A percentile compares a stretch with the other conserved stretches of the same genome.
These are phyloP conservation scores for Macaranga tanarius DNA, from an alignment of 441 rosid genomes.

Conservation along the genomic window DNA sequence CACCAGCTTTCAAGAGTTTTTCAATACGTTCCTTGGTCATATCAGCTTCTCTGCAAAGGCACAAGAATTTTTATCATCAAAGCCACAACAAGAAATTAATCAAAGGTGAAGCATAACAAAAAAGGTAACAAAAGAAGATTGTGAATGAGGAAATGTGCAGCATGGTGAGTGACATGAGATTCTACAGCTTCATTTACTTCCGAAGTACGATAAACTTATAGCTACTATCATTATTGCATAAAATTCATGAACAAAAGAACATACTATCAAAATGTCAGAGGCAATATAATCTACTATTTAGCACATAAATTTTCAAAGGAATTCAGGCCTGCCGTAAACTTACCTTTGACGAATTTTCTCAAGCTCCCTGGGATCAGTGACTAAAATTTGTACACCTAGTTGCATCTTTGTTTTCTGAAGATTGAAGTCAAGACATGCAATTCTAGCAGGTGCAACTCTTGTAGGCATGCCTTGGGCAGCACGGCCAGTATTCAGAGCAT, in stretches of 20 bases:
- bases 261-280: not conserved
- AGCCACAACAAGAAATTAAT: not conserved
- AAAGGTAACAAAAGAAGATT: not conserved
- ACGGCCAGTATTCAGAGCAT: slow-evolving; percentile 90
- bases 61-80: slow-evolving; percentile 21
- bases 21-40: slow-evolving; percentile 95
- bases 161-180: not conserved
- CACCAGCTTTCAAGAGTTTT: slow-evolving; percentile 94
- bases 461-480: slow-evolving; percentile 99
- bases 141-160: not conserved
- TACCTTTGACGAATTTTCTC: slow-evolving; percentile 96
- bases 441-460: slow-evolving; percentile 82
- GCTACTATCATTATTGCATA: not conserved
- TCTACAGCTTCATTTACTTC: not conserved
- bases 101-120: not conserved
- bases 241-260: not conserved
- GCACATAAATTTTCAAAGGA: not conserved
- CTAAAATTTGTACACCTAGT: slow-evolving; percentile 92
- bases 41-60: slow-evolving; percentile 78
- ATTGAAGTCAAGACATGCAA: slow-evolving; percentile 97
- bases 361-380: slow-evolving; percentile 95
- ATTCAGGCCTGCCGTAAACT: not conserved
- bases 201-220: not conserved
- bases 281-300: not conserved
- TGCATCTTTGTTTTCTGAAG: slow-evolving; percentile 98